These are phyloP conservation scores for Teunomyces cretensis DNA, from an alignment of 805 yeast genomes.

Conservation along the genomic window DNA sequence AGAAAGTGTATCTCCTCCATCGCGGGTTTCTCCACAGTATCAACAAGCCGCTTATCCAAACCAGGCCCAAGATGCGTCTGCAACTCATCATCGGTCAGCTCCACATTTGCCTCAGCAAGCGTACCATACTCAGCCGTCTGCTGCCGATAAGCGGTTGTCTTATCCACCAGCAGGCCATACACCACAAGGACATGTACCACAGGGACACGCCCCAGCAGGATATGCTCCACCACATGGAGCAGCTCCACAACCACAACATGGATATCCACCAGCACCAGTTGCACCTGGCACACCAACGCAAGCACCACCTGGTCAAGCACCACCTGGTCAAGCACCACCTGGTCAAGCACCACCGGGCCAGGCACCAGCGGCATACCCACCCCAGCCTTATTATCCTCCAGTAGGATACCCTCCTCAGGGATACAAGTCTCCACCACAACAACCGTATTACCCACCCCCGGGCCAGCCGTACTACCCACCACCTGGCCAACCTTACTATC, in stretches of 20 bases:
- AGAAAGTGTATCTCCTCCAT: not conserved
- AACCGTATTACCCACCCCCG: not conserved
- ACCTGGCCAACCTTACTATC: conserved; percentile 14
- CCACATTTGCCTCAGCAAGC: conserved; percentile 12
- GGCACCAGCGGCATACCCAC: conserved; percentile 6
- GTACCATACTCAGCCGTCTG: conserved; percentile 9
- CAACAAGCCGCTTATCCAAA: not conserved
- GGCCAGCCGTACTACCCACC: conserved; percentile 9
- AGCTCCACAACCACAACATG: conserved; percentile 13
- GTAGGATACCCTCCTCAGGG: conserved; percentile 13
- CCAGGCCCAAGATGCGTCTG: too few relatives aligned
- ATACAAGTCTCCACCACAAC: conserved; percentile 3
- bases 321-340: conserved; percentile 5
- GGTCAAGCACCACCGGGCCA: conserved; percentile 5
- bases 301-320: conserved; percentile 8
- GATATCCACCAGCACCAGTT: conserved; percentile 9
- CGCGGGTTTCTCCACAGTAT: not conserved
- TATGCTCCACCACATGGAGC: conserved; percentile 7
- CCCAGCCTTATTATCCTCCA: conserved; percentile 12
- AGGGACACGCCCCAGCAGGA: conserved; percentile 7
- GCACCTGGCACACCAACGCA: conserved; percentile 5
- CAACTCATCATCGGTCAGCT: not conserved
- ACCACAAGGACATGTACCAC: conserved; percentile 6
- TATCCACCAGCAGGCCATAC: conserved; percentile 8
- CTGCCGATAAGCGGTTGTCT: not conserved